A percentile compares a stretch with the other conserved stretches of the same genome.
phyloP scores from a whole-genome alignment of 805 yeast species.

The Torulaspora gathmanii region DNA sequence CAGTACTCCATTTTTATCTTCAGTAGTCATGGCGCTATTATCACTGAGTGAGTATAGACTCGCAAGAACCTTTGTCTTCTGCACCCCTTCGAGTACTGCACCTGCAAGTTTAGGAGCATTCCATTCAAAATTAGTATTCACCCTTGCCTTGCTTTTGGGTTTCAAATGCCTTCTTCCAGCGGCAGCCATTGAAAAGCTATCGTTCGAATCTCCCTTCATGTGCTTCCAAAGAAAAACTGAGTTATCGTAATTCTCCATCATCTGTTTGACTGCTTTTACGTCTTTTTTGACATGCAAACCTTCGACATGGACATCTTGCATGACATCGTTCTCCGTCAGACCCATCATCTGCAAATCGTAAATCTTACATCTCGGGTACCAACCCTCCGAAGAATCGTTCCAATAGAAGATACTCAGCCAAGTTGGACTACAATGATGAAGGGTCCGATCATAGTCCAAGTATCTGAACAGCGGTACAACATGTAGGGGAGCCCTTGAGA shows the following conservation, averaged over 20 bases:
- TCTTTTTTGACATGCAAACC: slow-evolving; percentile 41
- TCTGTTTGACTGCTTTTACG: slow-evolving; percentile 45
- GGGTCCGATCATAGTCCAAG: slow-evolving; percentile 44
- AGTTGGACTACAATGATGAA: slow-evolving; percentile 78
- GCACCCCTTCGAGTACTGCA: slow-evolving; percentile 26
- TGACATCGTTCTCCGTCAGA: slow-evolving; percentile 83
- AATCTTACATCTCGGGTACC: slow-evolving; percentile 94
- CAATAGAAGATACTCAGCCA: slow-evolving; percentile 96
- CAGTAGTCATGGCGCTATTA: background rate
- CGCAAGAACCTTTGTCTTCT: slow-evolving; percentile 25
- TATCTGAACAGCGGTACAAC: slow-evolving; percentile 84
- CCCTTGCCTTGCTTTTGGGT: slow-evolving; percentile 1
- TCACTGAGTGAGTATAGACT: slow-evolving; percentile 14
- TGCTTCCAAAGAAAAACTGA: slow-evolving; percentile 41
- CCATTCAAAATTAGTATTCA: slow-evolving; percentile 24
- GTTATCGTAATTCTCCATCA: slow-evolving; percentile 66
- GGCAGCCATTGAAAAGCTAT: background rate
- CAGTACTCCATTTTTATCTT: background rate
- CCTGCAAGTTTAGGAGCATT: slow-evolving; percentile 25
- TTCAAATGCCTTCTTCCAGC: background rate
- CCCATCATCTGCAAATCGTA: slow-evolving; percentile 99
- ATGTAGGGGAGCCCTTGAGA: slow-evolving; percentile 88
- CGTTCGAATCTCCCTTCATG: background rate
- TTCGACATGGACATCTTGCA: slow-evolving; percentile 57
- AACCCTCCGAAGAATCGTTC: slow-evolving; percentile 56